A percentile compares a stretch with the other conserved stretches of the same genome.
phyloP scores from a whole-genome alignment of 768 basidiomycete species.

The Lactifluus echinatus region DNA sequence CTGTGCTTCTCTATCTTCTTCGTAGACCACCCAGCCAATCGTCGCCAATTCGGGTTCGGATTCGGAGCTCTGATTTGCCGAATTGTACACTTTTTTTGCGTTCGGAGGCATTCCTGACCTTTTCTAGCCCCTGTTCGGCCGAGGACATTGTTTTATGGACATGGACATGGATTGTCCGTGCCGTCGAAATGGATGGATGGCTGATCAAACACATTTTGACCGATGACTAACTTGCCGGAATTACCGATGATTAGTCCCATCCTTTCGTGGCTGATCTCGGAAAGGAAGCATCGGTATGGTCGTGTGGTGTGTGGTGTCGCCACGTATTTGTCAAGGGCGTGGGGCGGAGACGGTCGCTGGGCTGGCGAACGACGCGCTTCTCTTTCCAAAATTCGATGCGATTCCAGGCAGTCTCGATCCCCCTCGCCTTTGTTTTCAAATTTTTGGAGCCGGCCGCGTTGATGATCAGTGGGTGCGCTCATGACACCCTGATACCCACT shows the following conservation, averaged over 20 bases:
- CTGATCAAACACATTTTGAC: background rate
- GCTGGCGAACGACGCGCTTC: background rate
- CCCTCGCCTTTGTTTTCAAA: conserved; percentile 3
- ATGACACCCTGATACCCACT: background rate
- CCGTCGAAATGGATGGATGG: too few species aligned
- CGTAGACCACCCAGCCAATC: background rate
- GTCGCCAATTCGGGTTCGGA: background rate
- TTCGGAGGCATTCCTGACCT: background rate
- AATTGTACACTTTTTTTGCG: background rate
- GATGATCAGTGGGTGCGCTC: background rate
- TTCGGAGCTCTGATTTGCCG: background rate
- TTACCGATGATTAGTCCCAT: background rate
- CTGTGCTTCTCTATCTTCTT: background rate
- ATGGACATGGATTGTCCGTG: too few species aligned
- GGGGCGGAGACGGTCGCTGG: conserved; percentile 2
- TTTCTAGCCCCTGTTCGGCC: conserved; percentile 14
- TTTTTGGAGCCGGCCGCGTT: background rate
- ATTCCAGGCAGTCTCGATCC: conserved; percentile 6
- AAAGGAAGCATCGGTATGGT: conserved; percentile 1
- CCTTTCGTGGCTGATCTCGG: background rate
- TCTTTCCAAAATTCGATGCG: background rate
- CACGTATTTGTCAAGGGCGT: background rate
- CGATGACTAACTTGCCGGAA: conserved; percentile 1
- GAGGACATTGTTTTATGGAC: background rate
- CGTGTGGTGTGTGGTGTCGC: background rate